A percentile compares a stretch with the other conserved stretches of the same genome.
Conservation (phyloP, 169 alveolate genomes). For the Plasmodium coatneyi region DNA sequence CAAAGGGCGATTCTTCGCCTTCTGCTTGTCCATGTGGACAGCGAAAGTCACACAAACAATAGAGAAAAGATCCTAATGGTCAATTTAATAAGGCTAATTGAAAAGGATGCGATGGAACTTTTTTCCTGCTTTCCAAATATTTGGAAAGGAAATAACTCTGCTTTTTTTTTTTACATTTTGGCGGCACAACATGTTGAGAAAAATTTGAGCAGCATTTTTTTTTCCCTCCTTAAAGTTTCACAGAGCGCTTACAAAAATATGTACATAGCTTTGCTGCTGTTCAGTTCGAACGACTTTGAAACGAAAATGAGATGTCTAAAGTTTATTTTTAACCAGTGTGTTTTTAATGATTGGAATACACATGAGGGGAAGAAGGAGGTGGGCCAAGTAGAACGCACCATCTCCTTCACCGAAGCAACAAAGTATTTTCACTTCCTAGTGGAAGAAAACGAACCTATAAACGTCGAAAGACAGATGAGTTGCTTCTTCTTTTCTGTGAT, state of each 20-base stretch:
- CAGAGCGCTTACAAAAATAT: slow-evolving; percentile 20
- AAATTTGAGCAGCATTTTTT: slow-evolving; percentile 17
- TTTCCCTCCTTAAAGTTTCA: slow-evolving; percentile 14
- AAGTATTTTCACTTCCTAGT: slow-evolving; percentile 9
- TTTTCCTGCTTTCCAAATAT: slow-evolving; percentile 49
- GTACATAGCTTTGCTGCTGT: slow-evolving; percentile 26
- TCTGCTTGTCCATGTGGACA: slow-evolving; percentile 69
- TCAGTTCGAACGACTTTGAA: slow-evolving; percentile 23
- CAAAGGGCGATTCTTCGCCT: slow-evolving; percentile 20
- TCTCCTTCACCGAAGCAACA: background rate
- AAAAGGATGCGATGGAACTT: slow-evolving; percentile 9
- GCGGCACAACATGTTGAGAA: slow-evolving; percentile 15
- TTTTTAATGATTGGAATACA: background rate
- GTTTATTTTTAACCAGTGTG: slow-evolving; percentile 27
- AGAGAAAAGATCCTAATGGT: slow-evolving; percentile 63
- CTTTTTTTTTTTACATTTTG: slow-evolving; percentile 58
- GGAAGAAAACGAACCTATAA: slow-evolving; percentile 6
- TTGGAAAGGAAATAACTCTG: slow-evolving; percentile 60
- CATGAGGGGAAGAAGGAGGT: background rate
- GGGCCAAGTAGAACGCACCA: background rate
- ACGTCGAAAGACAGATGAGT: slow-evolving; percentile 35
- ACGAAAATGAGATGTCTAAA: slow-evolving; percentile 27
- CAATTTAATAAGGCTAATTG: slow-evolving; percentile 49
- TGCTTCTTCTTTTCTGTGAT: slow-evolving; percentile 34
- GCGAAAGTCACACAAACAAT: slow-evolving; percentile 50